A percentile compares a stretch with the other conserved stretches of the same genome.
Evolutionary conservation across 345 rosid genomes (phyloP).

Genomic region (Moricandia moricandioides): DNA sequence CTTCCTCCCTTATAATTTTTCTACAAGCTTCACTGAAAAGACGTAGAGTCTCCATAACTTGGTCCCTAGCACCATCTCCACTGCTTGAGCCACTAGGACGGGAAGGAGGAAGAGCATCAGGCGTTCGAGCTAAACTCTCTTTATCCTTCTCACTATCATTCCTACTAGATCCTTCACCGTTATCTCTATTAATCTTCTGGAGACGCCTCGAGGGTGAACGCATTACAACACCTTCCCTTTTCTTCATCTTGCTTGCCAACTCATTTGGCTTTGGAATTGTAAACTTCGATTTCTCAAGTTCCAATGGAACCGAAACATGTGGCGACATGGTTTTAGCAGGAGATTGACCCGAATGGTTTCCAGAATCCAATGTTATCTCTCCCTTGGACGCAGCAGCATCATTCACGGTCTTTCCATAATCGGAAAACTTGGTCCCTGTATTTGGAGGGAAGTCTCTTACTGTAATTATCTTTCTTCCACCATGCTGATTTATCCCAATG

Average conservation of each 20-base stretch:
- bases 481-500: conserved; percentile 39
- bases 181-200: conserved; percentile 12
- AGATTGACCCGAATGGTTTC: conserved; percentile 21
- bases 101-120: conserved; percentile 48
- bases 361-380: conserved; percentile 15
- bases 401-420: conserved; percentile 15
- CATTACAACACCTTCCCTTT: conserved; percentile 19
- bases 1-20: conserved; percentile 64
- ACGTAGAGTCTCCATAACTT: conserved; percentile 70
- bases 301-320: neutral
- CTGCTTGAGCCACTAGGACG: conserved; percentile 19
- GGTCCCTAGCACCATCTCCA: conserved; percentile 39
- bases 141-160: conserved; percentile 14
- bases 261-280: conserved; percentile 22
- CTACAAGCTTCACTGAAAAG: conserved; percentile 55
- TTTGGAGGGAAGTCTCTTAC: conserved; percentile 54
- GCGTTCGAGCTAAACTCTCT: conserved; percentile 5
- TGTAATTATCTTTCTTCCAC: conserved; percentile 48
- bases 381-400: conserved; percentile 14
- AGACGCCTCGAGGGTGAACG: conserved; percentile 12
- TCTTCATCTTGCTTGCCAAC: conserved; percentile 25
- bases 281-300: conserved; percentile 11
- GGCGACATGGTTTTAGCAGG: conserved; percentile 13
- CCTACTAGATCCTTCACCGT: conserved; percentile 21
- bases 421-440: conserved; percentile 47